Base-by-base conservation (phyloP, 768 basidiomycete genomes). In the Termitomyces sp. region DNA sequence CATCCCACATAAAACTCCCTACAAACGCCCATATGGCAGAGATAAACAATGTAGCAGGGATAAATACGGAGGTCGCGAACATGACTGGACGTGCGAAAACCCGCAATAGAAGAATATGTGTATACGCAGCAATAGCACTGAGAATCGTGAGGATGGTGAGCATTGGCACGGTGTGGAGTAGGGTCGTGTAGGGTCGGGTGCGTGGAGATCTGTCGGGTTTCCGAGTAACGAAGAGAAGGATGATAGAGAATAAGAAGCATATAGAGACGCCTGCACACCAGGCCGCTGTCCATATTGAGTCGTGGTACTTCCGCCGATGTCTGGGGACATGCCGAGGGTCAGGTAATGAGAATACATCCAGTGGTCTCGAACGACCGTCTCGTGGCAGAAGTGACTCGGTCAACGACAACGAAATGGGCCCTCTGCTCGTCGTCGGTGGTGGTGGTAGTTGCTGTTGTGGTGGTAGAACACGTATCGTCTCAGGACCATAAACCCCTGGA, bases 31-130 rank as follows among this genome's bases (percentile, higher is more conserved):
- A 91, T 26, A 91, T 62, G 7, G 89, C 83, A 42, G 87, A 90
- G 49, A 90, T 76, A 65, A 90, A 79, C 59, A 93, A 74, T 0
- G 86, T 85, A 27, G 80, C 79, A 41, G 92, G 90, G 48, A 90
- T 83, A 64, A 88, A 88, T 27, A 93, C 75, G 18, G 86, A 85
- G 0, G 90, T 92, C 24, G 79, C 80, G 37, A 92, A 72, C 76
- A 96, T 85, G 50, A 92, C 88, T 18, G 94, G 93, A 56, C 86
- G 83, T 57, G 92, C 88, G 63, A 94, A 93, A 58, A 91, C 78
- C 57, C 86, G 84, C 50, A 96, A 73, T 42, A 95, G 78, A 61
- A 85, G 79, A 43, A 92, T 83, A 67, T 92, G 88, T 43, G 76
- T 71, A 67, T 93, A 93, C 8, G 90, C 87, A 46, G 82, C 80